phyloP scores from a whole-genome alignment of 2,329 filamentous ascomycete genomes.

The Fusarium cyanostomum region DNA sequence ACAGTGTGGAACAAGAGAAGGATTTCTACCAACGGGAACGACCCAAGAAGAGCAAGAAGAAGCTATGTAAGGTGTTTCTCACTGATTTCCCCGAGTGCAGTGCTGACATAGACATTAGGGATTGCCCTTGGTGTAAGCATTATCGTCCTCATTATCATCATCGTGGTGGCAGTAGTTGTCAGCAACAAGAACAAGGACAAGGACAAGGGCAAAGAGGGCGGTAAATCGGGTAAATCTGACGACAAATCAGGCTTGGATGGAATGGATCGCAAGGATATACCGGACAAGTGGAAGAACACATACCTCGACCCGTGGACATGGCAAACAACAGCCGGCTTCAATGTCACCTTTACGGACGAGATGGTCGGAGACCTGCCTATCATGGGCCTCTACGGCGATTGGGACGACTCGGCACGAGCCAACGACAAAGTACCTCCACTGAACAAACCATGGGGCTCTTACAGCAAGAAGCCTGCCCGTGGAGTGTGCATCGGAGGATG shows the following conservation, averaged over 20 bases:
- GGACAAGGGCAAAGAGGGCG: slow-evolving; percentile 32
- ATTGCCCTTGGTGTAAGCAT: slow-evolving; percentile 65
- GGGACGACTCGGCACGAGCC: slow-evolving; percentile 82
- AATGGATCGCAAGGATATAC: slow-evolving; percentile 66
- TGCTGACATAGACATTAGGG: slow-evolving; percentile 52
- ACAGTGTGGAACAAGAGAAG: slow-evolving; percentile 60
- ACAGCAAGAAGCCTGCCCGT: slow-evolving; percentile 80
- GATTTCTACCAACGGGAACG: slow-evolving; percentile 55
- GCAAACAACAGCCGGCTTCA: slow-evolving; percentile 91
- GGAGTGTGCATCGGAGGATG: slow-evolving; percentile 95
- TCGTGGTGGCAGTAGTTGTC: slow-evolving; percentile 72
- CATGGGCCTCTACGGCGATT: slow-evolving; percentile 86
- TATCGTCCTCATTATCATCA: slow-evolving; percentile 71
- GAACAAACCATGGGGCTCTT: slow-evolving; percentile 78
- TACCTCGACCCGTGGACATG: slow-evolving; percentile 90
- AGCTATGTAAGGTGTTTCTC: slow-evolving; percentile 61
- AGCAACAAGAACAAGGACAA: slow-evolving; percentile 69
- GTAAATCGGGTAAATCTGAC: slow-evolving; percentile 40
- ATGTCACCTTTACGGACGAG: slow-evolving; percentile 88
- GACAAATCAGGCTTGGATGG: slow-evolving; percentile 56
- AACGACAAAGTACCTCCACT: slow-evolving; percentile 85
- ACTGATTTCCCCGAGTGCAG: not conserved
- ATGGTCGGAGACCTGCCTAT: slow-evolving; percentile 88
- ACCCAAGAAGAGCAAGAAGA: slow-evolving; percentile 65
- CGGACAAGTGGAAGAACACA: slow-evolving; percentile 74